phyloP scores from a whole-genome alignment of 192 early-diverging fungal species.

The Jimgerdemannia flammicorona region DNA sequence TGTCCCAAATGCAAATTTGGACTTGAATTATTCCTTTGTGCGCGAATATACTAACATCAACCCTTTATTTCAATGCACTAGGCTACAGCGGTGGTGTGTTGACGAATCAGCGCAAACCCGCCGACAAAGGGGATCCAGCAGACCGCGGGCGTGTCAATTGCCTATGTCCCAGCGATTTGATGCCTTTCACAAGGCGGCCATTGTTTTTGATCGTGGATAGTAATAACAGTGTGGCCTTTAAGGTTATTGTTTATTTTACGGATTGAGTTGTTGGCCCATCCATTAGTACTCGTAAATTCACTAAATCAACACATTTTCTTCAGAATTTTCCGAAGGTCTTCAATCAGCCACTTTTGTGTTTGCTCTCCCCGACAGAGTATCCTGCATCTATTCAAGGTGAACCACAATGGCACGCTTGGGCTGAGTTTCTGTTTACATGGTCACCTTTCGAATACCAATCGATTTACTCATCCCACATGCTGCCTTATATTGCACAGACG shows the following conservation, averaged over 20 bases:
- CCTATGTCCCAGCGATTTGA: conserved; percentile 84
- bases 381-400: conserved; percentile 77
- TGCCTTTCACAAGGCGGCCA: conserved; percentile 94
- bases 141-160: conserved; percentile 59
- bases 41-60: too few relatives aligned
- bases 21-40: not conserved
- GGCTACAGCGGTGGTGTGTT: conserved; percentile 76
- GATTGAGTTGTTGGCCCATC: not conserved
- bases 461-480: not conserved
- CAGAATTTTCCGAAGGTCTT: conserved; percentile 83
- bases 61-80: conserved; percentile 7
- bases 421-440: too few relatives aligned
- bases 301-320: not conserved
- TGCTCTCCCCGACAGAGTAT: conserved; percentile 89
- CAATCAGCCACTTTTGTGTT: conserved; percentile 78
- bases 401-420: too few relatives aligned
- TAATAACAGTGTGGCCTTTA: conserved; percentile 82
- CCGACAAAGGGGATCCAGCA: conserved; percentile 47
- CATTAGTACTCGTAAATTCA: not conserved
- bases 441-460: too few relatives aligned
- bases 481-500: conserved; percentile 26
- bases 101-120: conserved; percentile 59
- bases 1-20: not conserved
- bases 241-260: conserved; percentile 37
- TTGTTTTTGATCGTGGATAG: conserved; percentile 94